Conservation (phyloP, 1,139 yeast genomes). For the Citeromyces siamensis region DNA sequence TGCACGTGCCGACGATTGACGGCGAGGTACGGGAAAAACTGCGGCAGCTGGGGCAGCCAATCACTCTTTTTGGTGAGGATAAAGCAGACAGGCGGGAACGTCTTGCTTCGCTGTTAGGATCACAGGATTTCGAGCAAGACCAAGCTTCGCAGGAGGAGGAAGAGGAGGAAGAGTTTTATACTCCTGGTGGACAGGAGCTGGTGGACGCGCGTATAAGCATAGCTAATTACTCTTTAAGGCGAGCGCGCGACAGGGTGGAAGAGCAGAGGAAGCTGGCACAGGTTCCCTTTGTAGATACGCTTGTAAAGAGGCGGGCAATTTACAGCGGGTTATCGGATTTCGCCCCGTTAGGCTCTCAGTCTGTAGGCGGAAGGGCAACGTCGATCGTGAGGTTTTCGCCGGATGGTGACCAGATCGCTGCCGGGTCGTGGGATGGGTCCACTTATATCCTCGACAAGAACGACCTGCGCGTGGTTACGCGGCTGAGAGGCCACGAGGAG, state of each 20-base stretch:
- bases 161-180: slow-evolving; percentile 71
- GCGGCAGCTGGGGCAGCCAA: slow-evolving; percentile 42
- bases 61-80: slow-evolving; percentile 49
- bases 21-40: slow-evolving; percentile 40
- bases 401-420: slow-evolving; percentile 27
- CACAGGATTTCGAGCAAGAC: slow-evolving; percentile 10
- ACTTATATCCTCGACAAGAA: slow-evolving; percentile 33
- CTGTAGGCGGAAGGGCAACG: slow-evolving; percentile 56
- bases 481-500: slow-evolving; percentile 32
- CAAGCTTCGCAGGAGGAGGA: slow-evolving; percentile 20
- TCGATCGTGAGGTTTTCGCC: slow-evolving; percentile 40
- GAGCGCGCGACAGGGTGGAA: slow-evolving; percentile 30
- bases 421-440: slow-evolving; percentile 84
- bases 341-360: slow-evolving; percentile 56
- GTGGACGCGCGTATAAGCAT: slow-evolving; percentile 39
- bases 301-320: slow-evolving; percentile 27
- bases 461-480: slow-evolving; percentile 22
- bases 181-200: slow-evolving; percentile 61
- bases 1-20: slow-evolving; percentile 50
- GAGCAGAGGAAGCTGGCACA: slow-evolving; percentile 15
- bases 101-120: slow-evolving; percentile 26
- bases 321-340: slow-evolving; percentile 24
- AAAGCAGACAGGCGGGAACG: slow-evolving; percentile 49
- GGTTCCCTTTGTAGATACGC: slow-evolving; percentile 4
- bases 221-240: slow-evolving; percentile 34